Evolutionary conservation across 1,139 yeast genomes (phyloP), one percentile per base, ranked within the genome.

Genomic region (Zygoascus sp.): DNA sequence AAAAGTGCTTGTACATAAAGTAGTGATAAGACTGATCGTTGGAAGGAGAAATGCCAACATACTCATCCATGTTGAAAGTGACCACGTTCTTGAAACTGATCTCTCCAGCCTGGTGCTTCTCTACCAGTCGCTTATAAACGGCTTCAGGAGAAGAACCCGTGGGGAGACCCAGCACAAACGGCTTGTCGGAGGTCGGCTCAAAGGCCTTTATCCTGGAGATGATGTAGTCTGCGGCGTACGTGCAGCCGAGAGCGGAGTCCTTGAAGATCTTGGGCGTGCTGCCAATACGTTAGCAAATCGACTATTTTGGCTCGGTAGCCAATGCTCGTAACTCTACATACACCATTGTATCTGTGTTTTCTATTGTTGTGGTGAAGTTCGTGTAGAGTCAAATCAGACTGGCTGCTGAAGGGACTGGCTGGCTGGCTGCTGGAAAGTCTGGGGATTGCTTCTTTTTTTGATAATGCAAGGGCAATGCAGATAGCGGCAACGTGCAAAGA

Each of bases 141-240:
- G 76, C 79, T 58, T 78, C 83, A 10, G 84, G 84, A 3, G 83
- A 77, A 4, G 83, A 79, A 1, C 85, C 84, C 1, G 85, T 80
- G 27, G 84, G 84, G 44, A 79, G 72, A 1, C 84, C 85, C 42
- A 79, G 60, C 1, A 80, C 80, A 61, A 77, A 80, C 5, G 83
- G 83, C 44, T 63, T 70, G 1, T 61, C 52, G 2, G 74, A 55
- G 11, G 80, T 70, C 10, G 84, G 82, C 2, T 53, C 58, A 53
- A 77, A 78, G 1, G 56, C 60, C 53, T 68, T 75, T 61, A 79
- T 79, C 48, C 62, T 64, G 46, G 61, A 53, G 28, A 76, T 69
- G 42, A 79, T 75, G 58, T 74, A 67, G 41, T 70, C 67, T 20
- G 83, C 83, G 47, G 78, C 74, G 53, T 66, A 73, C 25, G 62